Evolutionary conservation across 2,329 filamentous ascomycete genomes (phyloP).

Genomic region (Ophidiomyces ophidiicola): DNA sequence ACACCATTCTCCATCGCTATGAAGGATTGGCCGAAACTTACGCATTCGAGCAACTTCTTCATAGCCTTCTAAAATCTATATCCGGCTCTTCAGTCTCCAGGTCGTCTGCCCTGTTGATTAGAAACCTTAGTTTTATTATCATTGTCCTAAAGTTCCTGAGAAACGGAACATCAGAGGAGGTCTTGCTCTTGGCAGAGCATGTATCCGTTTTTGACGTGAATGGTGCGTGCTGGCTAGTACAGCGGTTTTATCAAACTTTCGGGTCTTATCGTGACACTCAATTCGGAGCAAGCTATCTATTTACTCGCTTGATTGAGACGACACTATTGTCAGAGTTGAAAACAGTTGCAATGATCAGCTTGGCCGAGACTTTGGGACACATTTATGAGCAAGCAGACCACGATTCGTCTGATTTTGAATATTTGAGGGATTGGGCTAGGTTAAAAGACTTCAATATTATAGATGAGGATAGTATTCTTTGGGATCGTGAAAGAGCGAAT

Average conservation of each 20-base stretch:
- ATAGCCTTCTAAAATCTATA: not conserved
- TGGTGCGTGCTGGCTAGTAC: conserved; percentile 26
- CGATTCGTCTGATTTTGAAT: conserved; percentile 16
- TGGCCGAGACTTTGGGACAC: conserved; percentile 25
- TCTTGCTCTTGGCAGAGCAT: conserved; percentile 4
- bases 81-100: not conserved
- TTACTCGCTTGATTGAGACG: conserved; percentile 22
- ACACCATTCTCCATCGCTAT: conserved; percentile 2
- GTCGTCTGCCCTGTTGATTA: conserved; percentile 10
- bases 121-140: conserved; percentile 4
- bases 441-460: conserved; percentile 3
- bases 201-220: conserved; percentile 15
- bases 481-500: conserved; percentile 29
- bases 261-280: conserved; percentile 18
- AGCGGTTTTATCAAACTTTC: conserved; percentile 22
- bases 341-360: conserved; percentile 22
- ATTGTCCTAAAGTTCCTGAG: conserved; percentile 2
- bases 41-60: not conserved
- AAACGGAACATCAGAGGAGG: not conserved
- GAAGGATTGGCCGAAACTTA: not conserved
- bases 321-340: conserved; percentile 21
- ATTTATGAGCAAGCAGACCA: conserved; percentile 18
- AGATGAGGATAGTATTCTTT: conserved; percentile 18
- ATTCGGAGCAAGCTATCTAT: conserved; percentile 21
- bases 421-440: conserved; percentile 15